Evolutionary conservation across 192 early-diverging fungal genomes (phyloP), one percentile per base, ranked within the genome.

Genomic region (Phycomyces blakesleeanus): DNA sequence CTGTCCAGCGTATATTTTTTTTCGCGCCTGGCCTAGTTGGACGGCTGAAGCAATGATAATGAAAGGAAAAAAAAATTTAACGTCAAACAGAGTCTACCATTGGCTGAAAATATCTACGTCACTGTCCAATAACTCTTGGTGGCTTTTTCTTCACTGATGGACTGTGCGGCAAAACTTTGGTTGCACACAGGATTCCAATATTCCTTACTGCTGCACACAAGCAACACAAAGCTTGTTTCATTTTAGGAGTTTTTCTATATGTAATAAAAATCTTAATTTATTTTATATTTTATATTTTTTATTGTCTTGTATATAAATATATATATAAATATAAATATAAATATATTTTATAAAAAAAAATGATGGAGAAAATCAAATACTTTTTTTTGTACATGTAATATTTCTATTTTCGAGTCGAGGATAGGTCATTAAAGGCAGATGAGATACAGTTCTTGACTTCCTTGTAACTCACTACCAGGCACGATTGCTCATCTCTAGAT

Each of bases 401-500:
- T 34, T 34, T 34, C 29, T 34, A 34, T 34, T 34, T 34, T 34
- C 29, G 29, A 34, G 29, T 59, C 6, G 67, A 69, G 16, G 78
- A 80, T 1, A 99, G 80, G 64, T 97, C 92, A 24, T 78, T 77
- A 74, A 95, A 95, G 12, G 97, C 87, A 21, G 81, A 79, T 61
- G 95, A 89, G 54, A 99, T 79, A 68, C 93, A 95, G 40, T 87
- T 85, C 77, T 96, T 96, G 65, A 99, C 83, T 66, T 99, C 97
- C 55, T 83, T 81, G 73, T 98, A 99, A 59, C 88, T 91, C 39
- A 99, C 97, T 59, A 99, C 93, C 47, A 99, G 76, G 70, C 94
- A 99, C 27, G 95, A 94, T 72, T 93, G 91, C 66, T 97, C 96
- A 70, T 99, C 97, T 60, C 95, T 85, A 29, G 93, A 96, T 81